Percentiles rank a stretch among this genome's conserved stretches.
Conservation (phyloP, 495 filamentous ascomycete genomes). For the Aspergillus ostianus region DNA sequence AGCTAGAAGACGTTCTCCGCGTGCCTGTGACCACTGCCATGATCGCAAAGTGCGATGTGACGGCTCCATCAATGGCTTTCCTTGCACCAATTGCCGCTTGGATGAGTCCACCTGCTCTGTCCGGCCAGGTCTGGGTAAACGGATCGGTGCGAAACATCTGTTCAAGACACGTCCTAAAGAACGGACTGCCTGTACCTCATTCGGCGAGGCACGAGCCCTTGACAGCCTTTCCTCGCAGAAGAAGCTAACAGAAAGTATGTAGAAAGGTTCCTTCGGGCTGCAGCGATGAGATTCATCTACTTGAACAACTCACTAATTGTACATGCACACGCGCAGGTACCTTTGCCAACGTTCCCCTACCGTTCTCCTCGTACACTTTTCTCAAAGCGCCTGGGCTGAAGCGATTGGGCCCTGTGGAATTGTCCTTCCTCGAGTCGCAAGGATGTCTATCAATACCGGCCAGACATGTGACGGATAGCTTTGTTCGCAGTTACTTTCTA, state of each 20-base stretch:
- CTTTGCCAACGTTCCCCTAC: background rate
- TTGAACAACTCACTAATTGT: background rate
- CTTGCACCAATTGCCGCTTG: slow-evolving; percentile 20
- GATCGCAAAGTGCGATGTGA: slow-evolving; percentile 20
- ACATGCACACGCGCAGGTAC: background rate
- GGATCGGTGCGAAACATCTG: slow-evolving; percentile 14
- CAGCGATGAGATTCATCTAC: background rate
- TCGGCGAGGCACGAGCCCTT: background rate
- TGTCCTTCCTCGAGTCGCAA: slow-evolving; percentile 13
- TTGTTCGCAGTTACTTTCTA: slow-evolving; percentile 17
- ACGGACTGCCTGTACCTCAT: background rate
- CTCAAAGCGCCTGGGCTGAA: background rate
- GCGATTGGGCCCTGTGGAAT: background rate
- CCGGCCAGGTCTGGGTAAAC: slow-evolving; percentile 9
- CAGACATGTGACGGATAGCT: slow-evolving; percentile 10
- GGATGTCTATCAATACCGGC: slow-evolving; percentile 10
- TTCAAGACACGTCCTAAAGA: background rate
- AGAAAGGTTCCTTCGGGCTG: background rate
- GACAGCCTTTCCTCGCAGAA: background rate
- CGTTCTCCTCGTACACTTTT: background rate
- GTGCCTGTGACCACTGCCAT: slow-evolving; percentile 17
- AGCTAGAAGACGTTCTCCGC: slow-evolving; percentile 11
- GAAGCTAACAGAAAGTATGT: background rate
- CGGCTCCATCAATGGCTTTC: slow-evolving; percentile 20
- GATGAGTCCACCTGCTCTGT: slow-evolving; percentile 14